These are phyloP conservation scores for Claviceps digitariae DNA, from an alignment of 2,329 filamentous ascomycete genomes.

Conservation along the genomic window DNA sequence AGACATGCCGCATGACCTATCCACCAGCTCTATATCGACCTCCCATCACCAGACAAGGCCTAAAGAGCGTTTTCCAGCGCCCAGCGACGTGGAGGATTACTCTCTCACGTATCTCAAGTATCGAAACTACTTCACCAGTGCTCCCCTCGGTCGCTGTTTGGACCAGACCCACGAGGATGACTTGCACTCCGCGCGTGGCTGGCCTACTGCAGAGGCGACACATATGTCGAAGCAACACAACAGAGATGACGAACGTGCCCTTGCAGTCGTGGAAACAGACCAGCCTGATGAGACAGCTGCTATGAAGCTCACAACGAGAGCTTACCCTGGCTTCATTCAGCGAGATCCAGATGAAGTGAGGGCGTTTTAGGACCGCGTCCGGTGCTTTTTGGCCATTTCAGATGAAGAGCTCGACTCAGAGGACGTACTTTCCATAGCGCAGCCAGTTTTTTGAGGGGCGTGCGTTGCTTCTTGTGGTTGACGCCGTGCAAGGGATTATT, in stretches of 20 bases:
- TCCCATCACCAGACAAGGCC: not conserved
- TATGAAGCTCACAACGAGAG: too few relatives aligned
- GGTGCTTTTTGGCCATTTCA: conserved; percentile 16
- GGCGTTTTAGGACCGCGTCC: conserved; percentile 19
- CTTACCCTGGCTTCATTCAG: not conserved
- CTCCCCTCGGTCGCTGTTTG: conserved; percentile 18
- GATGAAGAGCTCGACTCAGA: conserved; percentile 19
- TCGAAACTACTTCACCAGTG: conserved; percentile 17
- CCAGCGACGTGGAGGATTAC: conserved; percentile 15
- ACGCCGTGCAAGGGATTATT: too few relatives aligned
- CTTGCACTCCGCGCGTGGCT: too few relatives aligned
- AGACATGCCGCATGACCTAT: conserved; percentile 1
- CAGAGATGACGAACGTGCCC: not conserved
- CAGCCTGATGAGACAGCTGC: not conserved
- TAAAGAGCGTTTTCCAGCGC: not conserved
- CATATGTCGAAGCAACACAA: not conserved
- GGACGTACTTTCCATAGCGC: too few relatives aligned
- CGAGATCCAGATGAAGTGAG: conserved; percentile 14
- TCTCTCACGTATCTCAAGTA: conserved; percentile 21
- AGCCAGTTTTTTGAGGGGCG: too few relatives aligned
- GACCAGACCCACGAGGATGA: conserved; percentile 7
- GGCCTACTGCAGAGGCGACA: not conserved
- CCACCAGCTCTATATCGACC: conserved; percentile 1
- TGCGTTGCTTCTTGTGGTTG: too few relatives aligned
- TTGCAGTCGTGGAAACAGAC: not conserved